A percentile compares a stretch with the other conserved stretches of the same genome.
Evolutionary conservation across 2,329 filamentous ascomycete species (phyloP).

Genomic region (Fusarium sp.): DNA sequence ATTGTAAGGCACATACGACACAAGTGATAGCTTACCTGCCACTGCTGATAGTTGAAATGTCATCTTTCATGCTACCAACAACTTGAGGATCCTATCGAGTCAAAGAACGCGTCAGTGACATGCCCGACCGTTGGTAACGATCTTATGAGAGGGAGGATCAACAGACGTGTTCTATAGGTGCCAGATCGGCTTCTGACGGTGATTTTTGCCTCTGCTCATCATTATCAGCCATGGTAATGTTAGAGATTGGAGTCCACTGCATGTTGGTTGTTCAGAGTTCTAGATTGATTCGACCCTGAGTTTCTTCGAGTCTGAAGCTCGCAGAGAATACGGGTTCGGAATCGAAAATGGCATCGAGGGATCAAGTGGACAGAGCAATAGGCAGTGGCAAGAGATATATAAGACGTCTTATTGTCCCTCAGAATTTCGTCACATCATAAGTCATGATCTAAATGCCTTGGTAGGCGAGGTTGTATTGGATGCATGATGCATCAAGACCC

Average conservation of each 20-base stretch:
- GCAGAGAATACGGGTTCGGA: neutral
- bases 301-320: neutral
- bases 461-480: neutral
- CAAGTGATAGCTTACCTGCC: neutral
- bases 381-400: neutral
- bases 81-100: slow-evolving; percentile 16
- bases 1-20: neutral
- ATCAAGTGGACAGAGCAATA: neutral
- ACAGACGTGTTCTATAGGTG: neutral
- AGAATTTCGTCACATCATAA: neutral
- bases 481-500: neutral
- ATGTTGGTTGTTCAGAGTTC: neutral
- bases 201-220: neutral
- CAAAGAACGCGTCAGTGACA: neutral
- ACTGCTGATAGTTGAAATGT: neutral
- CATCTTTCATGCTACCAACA: slow-evolving; percentile 7
- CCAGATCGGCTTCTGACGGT: neutral
- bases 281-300: neutral
- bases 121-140: neutral
- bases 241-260: neutral
- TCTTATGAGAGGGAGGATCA: neutral
- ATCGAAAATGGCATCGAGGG: neutral
- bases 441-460: neutral
- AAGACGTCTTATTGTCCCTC: neutral
- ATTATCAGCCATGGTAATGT: neutral